Conservation (phyloP, 768 basidiomycete genomes). For the Pleurotus tuber-regium region DNA sequence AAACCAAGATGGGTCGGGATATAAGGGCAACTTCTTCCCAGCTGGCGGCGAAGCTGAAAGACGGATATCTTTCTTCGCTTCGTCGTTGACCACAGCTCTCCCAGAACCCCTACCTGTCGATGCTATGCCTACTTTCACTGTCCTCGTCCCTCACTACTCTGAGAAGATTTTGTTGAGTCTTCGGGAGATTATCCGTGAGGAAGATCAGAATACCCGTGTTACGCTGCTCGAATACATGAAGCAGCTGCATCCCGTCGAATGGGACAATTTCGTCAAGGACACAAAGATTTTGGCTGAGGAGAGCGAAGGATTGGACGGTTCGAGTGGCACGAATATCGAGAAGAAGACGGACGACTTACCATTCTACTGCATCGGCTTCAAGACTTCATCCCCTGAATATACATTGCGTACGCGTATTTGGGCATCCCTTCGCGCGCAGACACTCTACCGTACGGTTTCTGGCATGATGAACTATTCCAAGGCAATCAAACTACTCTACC, state of each 20-base stretch:
- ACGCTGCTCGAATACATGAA: conserved; percentile 97
- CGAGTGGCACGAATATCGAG: conserved; percentile 47
- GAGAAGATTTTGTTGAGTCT: conserved; percentile 97
- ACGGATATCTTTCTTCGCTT: conserved; percentile 98
- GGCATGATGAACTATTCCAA: conserved; percentile 99
- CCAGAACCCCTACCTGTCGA: conserved; percentile 96
- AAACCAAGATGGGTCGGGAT: conserved; percentile 72
- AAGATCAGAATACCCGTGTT: conserved; percentile 94
- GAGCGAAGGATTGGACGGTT: conserved; percentile 57
- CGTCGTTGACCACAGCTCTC: conserved; percentile 92
- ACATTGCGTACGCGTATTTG: conserved; percentile 98
- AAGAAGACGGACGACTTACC: conserved; percentile 96
- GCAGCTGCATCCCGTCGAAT: conserved; percentile 96
- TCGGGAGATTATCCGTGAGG: conserved; percentile 97
- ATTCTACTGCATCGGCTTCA: conserved; percentile 99
- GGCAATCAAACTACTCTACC: conserved; percentile 97
- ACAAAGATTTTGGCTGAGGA: conserved; percentile 99
- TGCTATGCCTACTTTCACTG: conserved; percentile 99
- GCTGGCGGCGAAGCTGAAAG: conserved; percentile 93
- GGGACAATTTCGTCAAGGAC: conserved; percentile 99
- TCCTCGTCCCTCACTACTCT: conserved; percentile 97
- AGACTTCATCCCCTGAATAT: conserved; percentile 97
- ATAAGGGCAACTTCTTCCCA: conserved; percentile 89
- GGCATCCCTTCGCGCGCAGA: conserved; percentile 98
- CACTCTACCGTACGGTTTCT: conserved; percentile 96